Evolutionary conservation across 768 basidiomycete species (phyloP).

Genomic region (Leccinum rimulosum): DNA sequence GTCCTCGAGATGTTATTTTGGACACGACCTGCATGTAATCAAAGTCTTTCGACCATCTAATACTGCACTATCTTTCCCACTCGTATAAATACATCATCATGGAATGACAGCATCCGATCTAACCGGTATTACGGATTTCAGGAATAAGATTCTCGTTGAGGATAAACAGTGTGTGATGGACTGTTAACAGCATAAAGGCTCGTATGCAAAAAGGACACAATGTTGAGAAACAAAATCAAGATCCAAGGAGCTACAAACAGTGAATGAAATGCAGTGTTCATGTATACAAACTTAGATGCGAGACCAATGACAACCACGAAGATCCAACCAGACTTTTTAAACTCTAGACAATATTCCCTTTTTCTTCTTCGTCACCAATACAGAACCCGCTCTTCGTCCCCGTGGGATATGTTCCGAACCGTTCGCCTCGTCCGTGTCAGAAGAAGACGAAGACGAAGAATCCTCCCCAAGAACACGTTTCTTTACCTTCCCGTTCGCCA

Average conservation of each 20-base stretch:
- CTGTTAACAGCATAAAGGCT: background rate
- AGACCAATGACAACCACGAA: background rate
- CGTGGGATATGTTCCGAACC: constrained; percentile 57
- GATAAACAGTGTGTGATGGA: background rate
- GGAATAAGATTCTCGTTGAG: background rate
- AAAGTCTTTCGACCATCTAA: background rate
- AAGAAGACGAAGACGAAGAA: constrained; percentile 41
- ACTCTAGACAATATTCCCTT: constrained; percentile 14
- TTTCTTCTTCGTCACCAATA: constrained; percentile 27
- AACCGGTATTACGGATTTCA: background rate
- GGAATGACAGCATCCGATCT: background rate
- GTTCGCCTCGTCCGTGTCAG: constrained; percentile 34
- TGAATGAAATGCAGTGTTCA: background rate
- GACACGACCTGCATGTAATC: background rate
- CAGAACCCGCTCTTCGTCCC: constrained; percentile 51
- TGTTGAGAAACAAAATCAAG: background rate
- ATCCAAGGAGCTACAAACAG: background rate
- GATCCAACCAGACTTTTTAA: background rate
- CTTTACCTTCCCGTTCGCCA: constrained; percentile 27
- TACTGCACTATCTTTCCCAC: background rate
- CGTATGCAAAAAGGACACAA: background rate
- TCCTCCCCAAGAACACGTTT: constrained; percentile 11
- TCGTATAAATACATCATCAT: background rate
- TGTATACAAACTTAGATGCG: background rate
- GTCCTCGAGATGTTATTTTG: background rate